Percentiles rank a stretch among this genome's conserved stretches.
Conservation (phyloP, 306 rosid genomes). For the Castanea crenata region DNA sequence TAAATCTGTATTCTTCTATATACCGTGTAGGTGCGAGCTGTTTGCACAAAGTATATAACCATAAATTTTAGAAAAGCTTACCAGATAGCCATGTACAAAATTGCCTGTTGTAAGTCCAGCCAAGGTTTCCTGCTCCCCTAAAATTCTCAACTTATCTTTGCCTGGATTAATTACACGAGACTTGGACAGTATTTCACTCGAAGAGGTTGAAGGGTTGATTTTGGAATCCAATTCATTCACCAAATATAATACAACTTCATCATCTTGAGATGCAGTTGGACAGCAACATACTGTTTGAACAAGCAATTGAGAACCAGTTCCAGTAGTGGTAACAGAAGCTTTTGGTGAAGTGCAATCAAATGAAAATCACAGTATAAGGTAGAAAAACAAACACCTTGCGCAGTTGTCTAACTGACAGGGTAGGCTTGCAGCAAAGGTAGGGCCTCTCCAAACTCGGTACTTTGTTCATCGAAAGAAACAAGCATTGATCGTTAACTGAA, state of each 20-base stretch:
- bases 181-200: constrained; percentile 4
- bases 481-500: constrained; percentile 53
- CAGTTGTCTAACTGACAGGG: constrained; percentile 44
- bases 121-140: constrained; percentile 54
- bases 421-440: constrained; percentile 59
- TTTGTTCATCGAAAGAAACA: constrained; percentile 59
- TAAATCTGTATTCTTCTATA: neutral
- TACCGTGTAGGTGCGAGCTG: neutral
- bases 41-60: neutral
- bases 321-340: neutral
- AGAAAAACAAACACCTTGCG: constrained; percentile 48
- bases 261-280: constrained; percentile 28
- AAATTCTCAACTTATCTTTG: constrained; percentile 36
- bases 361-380: constrained; percentile 8
- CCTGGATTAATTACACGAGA: constrained; percentile 30
- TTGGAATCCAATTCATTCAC: constrained; percentile 38
- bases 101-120: constrained; percentile 41
- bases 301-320: constrained; percentile 22
- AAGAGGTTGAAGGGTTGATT: constrained; percentile 24
- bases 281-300: constrained; percentile 55
- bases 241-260: constrained; percentile 54
- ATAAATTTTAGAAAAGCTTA: constrained; percentile 30
- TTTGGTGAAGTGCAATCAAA: neutral
- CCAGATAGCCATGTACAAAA: constrained; percentile 50
- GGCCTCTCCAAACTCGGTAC: constrained; percentile 51